phyloP scores from a whole-genome alignment of 257 asterid species.

The Nemophila menziesii region DNA sequence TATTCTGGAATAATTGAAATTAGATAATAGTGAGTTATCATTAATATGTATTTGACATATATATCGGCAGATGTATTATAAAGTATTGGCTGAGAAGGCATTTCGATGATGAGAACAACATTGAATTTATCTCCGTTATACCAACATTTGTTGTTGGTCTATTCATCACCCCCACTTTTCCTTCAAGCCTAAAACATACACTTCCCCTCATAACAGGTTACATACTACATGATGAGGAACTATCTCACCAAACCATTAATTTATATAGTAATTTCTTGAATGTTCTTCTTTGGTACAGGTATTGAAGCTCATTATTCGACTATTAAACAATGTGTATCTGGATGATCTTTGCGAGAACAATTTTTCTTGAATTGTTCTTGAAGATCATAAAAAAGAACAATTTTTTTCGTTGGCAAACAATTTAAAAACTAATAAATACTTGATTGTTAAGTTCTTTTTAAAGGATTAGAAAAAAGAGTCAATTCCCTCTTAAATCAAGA shows the following conservation, averaged over 20 bases:
- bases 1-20: not conserved
- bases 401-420: too few relatives aligned
- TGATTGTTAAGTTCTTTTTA: too few relatives aligned
- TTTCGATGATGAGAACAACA: slow-evolving; percentile 48
- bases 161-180: slow-evolving; percentile 56
- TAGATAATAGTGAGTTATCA: not conserved
- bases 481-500: too few relatives aligned
- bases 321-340: slow-evolving; percentile 71
- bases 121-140: slow-evolving; percentile 60
- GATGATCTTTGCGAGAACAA: slow-evolving; percentile 84
- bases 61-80: slow-evolving; percentile 67
- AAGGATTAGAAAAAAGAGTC: too few relatives aligned
- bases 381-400: too few relatives aligned
- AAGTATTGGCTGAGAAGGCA: slow-evolving; percentile 71
- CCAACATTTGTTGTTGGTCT: slow-evolving; percentile 87
- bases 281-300: slow-evolving; percentile 33
- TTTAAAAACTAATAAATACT: too few relatives aligned
- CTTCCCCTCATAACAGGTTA: slow-evolving; percentile 74
- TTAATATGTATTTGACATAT: not conserved
- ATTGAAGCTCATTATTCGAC: slow-evolving; percentile 72
- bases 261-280: too few relatives aligned
- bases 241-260: too few relatives aligned
- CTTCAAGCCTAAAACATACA: slow-evolving; percentile 78
- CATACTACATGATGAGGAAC: too few relatives aligned
- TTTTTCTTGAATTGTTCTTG: slow-evolving; percentile 68